Percentiles rank a stretch among this genome's conserved stretches.
Conservation (phyloP, 768 basidiomycete species). For the Tricholoma sp. region DNA sequence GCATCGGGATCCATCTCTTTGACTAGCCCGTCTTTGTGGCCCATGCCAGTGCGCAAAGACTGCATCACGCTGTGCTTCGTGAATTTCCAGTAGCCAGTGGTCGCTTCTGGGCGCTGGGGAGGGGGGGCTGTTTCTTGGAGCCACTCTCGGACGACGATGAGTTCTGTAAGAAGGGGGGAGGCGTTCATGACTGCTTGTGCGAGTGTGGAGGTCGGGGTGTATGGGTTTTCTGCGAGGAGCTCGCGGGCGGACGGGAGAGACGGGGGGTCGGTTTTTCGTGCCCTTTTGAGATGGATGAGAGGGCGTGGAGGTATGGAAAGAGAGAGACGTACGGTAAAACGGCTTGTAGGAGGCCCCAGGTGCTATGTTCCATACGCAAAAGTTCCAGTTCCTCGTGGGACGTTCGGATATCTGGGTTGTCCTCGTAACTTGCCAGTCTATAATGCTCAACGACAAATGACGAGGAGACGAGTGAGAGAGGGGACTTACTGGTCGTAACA, state of each 20-base stretch:
- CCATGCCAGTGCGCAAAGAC: conserved; percentile 44
- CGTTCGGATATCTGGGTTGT: conserved; percentile 27
- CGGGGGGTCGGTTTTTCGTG: conserved; percentile 59
- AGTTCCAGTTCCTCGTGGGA: conserved; percentile 54
- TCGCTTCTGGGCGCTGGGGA: conserved; percentile 63
- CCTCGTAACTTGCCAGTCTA: conserved; percentile 52
- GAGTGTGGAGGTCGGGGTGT: conserved; percentile 72
- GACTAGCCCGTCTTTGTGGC: conserved; percentile 46
- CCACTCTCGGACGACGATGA: conserved; percentile 85
- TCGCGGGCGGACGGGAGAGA: conserved; percentile 43
- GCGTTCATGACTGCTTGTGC: conserved; percentile 68
- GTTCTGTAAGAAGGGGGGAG: conserved; percentile 66
- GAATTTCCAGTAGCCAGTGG: conserved; percentile 80
- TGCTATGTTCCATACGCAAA: conserved; percentile 69
- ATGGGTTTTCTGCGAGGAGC: conserved; percentile 69
- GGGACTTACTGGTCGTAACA: conserved; percentile 52
- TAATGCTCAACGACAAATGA: neutral
- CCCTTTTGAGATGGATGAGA: conserved; percentile 22
- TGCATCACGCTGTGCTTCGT: conserved; percentile 76
- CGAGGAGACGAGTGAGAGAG: neutral
- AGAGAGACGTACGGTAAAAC: conserved; percentile 59
- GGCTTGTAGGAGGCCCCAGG: conserved; percentile 78
- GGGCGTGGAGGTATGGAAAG: neutral
- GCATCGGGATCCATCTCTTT: conserved; percentile 81
- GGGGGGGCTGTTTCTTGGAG: conserved; percentile 69